Conservation (phyloP, 768 basidiomycete species). For the Trametes cingulata region DNA sequence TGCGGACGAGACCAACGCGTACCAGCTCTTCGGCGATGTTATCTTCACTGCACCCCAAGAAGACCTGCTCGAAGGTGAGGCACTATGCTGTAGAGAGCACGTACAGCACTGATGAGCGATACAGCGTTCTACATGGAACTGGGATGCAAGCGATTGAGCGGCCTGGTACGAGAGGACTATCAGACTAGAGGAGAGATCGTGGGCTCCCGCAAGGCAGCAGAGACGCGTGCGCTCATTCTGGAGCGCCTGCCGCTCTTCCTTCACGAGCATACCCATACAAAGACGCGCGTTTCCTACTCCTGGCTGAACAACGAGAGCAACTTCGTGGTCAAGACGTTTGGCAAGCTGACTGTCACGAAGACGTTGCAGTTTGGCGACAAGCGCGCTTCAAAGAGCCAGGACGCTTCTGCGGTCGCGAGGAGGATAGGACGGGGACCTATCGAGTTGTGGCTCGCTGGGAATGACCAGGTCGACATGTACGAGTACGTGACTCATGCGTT, state of each 20-base stretch:
- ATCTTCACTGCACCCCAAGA: constrained; percentile 86
- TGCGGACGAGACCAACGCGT: constrained; percentile 82
- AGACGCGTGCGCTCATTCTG: constrained; percentile 64
- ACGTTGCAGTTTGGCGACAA: constrained; percentile 54
- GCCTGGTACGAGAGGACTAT: constrained; percentile 77
- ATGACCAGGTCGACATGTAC: constrained; percentile 82
- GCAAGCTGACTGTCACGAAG: constrained; percentile 63
- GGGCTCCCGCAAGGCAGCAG: constrained; percentile 47
- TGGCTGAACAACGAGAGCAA: constrained; percentile 68
- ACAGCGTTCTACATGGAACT: constrained; percentile 74
- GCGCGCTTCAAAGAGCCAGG: constrained; percentile 54
- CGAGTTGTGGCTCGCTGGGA: constrained; percentile 75
- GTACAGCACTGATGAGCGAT: neutral
- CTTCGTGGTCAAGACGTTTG: constrained; percentile 70
- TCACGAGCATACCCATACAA: constrained; percentile 79
- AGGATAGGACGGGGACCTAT: constrained; percentile 58
- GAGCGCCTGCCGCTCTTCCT: constrained; percentile 90
- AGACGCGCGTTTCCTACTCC: constrained; percentile 56
- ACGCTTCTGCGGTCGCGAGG: constrained; percentile 73
- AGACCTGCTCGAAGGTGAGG: constrained; percentile 80
- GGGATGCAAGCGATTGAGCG: constrained; percentile 73
- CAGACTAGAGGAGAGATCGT: constrained; percentile 54
- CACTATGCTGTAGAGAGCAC: no score
- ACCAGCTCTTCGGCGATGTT: constrained; percentile 75
- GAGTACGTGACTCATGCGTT: constrained; percentile 59